Base-by-base conservation (phyloP, 2,329 filamentous ascomycete species). In the Botrytis aclada region DNA sequence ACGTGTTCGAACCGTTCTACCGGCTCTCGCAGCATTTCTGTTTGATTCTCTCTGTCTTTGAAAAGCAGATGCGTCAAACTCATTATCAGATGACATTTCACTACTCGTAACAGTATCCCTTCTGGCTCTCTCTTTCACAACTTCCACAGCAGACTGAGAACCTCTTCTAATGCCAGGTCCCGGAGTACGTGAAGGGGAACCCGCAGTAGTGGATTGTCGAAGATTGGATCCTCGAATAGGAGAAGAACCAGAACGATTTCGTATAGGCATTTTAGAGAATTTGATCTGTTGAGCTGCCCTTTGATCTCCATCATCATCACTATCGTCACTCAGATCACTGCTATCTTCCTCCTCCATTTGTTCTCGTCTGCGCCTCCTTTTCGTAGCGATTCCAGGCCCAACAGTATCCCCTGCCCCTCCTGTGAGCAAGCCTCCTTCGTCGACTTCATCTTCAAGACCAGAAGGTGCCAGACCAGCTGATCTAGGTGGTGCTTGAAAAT, bases 241-340 rank as follows among this genome's bases (percentile, higher is more conserved):
- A 65, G 95, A 98, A 0, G 95, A 98, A 18, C 93, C 95, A 39
- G 95, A 93, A 72, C 95, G 90, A 77, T 90, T 90, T 43, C 95
- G 89, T 61, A 97, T 88, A 1, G 96, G 95, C 93, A 98, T 95
- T 83, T 98, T 98, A 66, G 92, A 90, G 82, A 99, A 99, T 80
- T 95, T 95, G 81, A 98, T 97, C 81, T 97, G 93, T 80, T 97
- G 93, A 3, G 92, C 92, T 62, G 93, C 92, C 71, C 92, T 82
- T 75, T 90, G 87, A 72, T 93, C 91, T 1, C 88, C 86, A 70
- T 94, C 92, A 37, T 95, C 92, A 69, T 96, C 93, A 78, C 92
- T 95, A 77, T 95, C 92, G 78, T 96, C 93, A 80, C 91, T 94
- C 71, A 95, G 84, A 78, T 95, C 93, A 79, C 92, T 95, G 82